Conservation (phyloP, 306 rosid species). For the Hippophae tibetana region DNA sequence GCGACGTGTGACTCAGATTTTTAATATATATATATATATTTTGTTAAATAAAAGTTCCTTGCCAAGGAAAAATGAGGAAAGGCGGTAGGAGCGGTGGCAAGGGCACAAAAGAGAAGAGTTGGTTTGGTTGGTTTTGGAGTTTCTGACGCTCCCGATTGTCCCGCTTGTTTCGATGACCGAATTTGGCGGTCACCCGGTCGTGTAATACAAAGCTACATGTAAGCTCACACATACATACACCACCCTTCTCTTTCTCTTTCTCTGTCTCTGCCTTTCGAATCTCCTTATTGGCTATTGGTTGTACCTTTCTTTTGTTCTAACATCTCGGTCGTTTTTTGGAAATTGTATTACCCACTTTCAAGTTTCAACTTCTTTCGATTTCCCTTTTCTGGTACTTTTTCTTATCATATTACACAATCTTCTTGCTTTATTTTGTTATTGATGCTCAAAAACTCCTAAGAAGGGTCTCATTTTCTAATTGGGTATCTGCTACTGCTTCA, state of each 20-base stretch:
- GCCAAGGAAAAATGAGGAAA: neutral
- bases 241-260: slow-evolving; percentile 11
- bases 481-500: neutral
- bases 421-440: neutral
- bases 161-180: slow-evolving; percentile 46
- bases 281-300: slow-evolving; percentile 18
- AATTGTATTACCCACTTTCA: slow-evolving; percentile 1
- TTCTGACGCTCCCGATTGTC: slow-evolving; percentile 45
- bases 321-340: too few relatives aligned
- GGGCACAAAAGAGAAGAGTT: slow-evolving; percentile 2
- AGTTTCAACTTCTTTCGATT: slow-evolving; percentile 11
- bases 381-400: slow-evolving; percentile 27
- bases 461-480: slow-evolving; percentile 9
- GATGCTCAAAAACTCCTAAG: neutral
- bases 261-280: slow-evolving; percentile 19
- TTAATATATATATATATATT: too few relatives aligned
- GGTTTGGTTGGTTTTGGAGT: slow-evolving; percentile 32
- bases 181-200: slow-evolving; percentile 43
- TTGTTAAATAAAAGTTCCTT: too few relatives aligned
- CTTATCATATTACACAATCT: neutral
- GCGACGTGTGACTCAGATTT: too few relatives aligned
- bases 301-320: too few relatives aligned
- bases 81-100: slow-evolving; percentile 3
- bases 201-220: slow-evolving; percentile 36
- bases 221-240: slow-evolving; percentile 32